Evolutionary conservation across 2,329 filamentous ascomycete genomes (phyloP), one percentile per base, ranked within the genome.

Genomic region (Pyrenophora teres): DNA sequence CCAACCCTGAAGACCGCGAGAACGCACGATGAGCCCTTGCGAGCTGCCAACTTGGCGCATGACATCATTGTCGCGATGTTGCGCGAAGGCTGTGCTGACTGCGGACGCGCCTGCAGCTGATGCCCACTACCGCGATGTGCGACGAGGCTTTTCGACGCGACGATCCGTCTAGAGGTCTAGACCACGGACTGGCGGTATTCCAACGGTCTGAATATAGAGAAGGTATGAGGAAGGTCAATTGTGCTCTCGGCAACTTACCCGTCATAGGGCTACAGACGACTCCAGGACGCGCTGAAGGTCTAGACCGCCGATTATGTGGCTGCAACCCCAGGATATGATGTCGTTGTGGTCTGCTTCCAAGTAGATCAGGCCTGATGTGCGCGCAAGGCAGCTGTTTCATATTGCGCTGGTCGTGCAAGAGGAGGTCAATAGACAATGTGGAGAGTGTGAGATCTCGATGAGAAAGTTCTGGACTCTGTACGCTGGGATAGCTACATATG

Each of bases 391-490:
- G 38, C 50, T 45, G 27, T 27, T 42, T n/a, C 41, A 39, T 38
- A 44, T 31, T 52, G 51, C 43, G 15, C 49, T 41, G 19, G 49
- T 30, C 18, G 32, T 27, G 38, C 43, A 37, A 13, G 18, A 37
- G 35, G 23, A 23, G 35, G 45, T 38, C 15, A 30, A 43, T 45
- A 48, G 50, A 40, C 36, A 27, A 18, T 57, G 46, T 52, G 50
- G 54, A 42, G 32, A 39, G 40, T 42, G 30, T 55, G 21, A 9
- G 54, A 59, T 57, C 50, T 41, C 54, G 51, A 59, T 55, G 44
- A 43, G 27, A 37, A 9, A 15, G 54, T 41, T 57, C 57, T 59
- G 46, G 54, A 52, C 46, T 44, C 31, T 18, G 19, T 15, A 18
- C 13, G 25, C 23, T 25, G 23, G 23, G 23, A 25, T 6, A 25